phyloP scores from a whole-genome alignment of 2,329 filamentous ascomycete species.

The Colletotrichum tamarilloi region DNA sequence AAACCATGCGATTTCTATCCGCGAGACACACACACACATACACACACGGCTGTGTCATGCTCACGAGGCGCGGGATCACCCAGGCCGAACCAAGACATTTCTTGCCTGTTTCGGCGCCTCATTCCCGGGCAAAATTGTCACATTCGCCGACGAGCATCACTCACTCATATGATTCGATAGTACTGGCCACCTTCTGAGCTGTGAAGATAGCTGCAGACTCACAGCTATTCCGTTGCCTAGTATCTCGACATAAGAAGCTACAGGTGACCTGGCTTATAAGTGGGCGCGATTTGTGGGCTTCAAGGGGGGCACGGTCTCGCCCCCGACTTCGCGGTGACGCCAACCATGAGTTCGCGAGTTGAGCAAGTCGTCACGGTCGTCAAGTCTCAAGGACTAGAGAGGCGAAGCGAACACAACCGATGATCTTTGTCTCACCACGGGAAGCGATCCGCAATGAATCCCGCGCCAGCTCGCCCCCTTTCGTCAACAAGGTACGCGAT shows the following conservation, averaged over 20 bases:
- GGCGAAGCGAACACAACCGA: not conserved
- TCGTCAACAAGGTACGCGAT: not conserved
- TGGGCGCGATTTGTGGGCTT: not conserved
- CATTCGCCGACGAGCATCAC: not conserved
- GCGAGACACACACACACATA: not conserved
- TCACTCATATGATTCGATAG: too few relatives aligned
- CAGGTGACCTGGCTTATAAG: not conserved
- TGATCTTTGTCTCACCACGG: conserved; percentile 27
- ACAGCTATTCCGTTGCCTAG: not conserved
- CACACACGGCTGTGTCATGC: too few relatives aligned
- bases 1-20: not conserved
- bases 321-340: conserved; percentile 9
- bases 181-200: not conserved
- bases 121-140: not conserved
- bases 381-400: too few relatives aligned
- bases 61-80: not conserved
- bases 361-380: not conserved
- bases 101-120: not conserved
- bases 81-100: conserved; percentile 1
- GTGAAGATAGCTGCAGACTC: not conserved
- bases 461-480: not conserved
- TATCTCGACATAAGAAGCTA: not conserved
- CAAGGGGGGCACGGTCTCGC: not conserved
- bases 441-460: conserved; percentile 18
- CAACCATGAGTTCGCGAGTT: conserved; percentile 20